phyloP scores from a whole-genome alignment of 2,329 filamentous ascomycete genomes.

The Talaromyces sp. region DNA sequence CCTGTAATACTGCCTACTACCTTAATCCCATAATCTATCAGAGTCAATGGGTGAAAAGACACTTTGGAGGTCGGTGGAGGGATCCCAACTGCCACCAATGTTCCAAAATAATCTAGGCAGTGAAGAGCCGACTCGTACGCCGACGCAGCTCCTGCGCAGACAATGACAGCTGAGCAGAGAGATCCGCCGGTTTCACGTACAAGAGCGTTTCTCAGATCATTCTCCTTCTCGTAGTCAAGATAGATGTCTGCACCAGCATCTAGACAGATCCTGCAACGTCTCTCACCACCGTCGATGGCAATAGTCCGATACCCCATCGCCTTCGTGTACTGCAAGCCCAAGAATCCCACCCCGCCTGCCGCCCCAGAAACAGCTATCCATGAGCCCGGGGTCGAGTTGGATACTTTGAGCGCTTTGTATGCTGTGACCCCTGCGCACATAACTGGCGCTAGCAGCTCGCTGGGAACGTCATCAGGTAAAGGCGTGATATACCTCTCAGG shows the following conservation, averaged over 20 bases:
- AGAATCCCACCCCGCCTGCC: no score
- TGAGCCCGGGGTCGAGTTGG: no score
- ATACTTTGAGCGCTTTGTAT: conserved; percentile 36
- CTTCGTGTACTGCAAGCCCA: no score
- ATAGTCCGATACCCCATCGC: no score
- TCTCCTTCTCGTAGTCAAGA: no score
- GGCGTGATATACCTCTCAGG: not conserved
- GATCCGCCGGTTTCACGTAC: conserved; percentile 14
- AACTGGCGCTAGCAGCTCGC: conserved; percentile 37
- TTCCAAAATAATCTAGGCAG: conserved; percentile 34
- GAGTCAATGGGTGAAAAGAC: not conserved
- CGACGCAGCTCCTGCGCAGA: conserved; percentile 22
- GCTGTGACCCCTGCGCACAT: conserved; percentile 43
- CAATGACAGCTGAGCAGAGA: conserved; percentile 25
- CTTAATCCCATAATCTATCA: not conserved
- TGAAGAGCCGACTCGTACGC: conserved; percentile 33
- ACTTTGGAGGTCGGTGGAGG: conserved; percentile 16
- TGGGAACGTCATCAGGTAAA: conserved; percentile 26
- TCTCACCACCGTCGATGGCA: no score
- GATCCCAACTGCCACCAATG: conserved; percentile 38
- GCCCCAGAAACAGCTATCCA: no score
- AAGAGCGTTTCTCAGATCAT: no score
- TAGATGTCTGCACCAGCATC: no score
- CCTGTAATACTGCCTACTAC: not conserved
- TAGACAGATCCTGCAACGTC: no score